Percentiles rank a stretch among this genome's conserved stretches.
These are phyloP conservation scores for Plenodomus lindquistii DNA, from an alignment of 2,329 filamentous ascomycete genomes.

Conservation along the genomic window DNA sequence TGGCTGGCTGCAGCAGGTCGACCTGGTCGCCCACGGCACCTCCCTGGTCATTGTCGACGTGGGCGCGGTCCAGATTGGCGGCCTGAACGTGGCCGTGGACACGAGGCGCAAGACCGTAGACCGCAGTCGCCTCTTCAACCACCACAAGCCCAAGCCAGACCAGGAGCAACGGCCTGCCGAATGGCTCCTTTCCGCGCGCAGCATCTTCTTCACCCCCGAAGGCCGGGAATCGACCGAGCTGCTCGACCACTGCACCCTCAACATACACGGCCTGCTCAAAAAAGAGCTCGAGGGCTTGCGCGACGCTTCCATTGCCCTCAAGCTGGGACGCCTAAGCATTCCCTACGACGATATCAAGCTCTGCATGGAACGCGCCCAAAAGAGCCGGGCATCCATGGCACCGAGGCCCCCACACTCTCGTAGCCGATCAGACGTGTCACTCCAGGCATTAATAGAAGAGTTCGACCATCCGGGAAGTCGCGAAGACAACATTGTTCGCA, in stretches of 20 bases:
- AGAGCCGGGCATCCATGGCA: conserved; percentile 40
- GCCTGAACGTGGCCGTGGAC: conserved; percentile 83
- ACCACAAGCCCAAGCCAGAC: conserved; percentile 51
- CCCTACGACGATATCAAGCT: conserved; percentile 83
- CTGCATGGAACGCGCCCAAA: conserved; percentile 61
- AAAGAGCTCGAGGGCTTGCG: conserved; percentile 82
- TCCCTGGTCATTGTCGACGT: conserved; percentile 77
- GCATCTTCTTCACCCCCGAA: conserved; percentile 84
- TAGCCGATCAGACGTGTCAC: conserved; percentile 60
- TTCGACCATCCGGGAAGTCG: conserved; percentile 68
- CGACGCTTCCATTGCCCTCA: conserved; percentile 87
- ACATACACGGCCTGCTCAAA: conserved; percentile 88
- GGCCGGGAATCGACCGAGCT: conserved; percentile 84
- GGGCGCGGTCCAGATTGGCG: conserved; percentile 82
- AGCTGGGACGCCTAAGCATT: conserved; percentile 86
- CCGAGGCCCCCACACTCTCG: conserved; percentile 21
- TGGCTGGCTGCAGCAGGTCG: conserved; percentile 85
- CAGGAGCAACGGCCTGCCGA: conserved; percentile 78
- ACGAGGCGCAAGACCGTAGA: conserved; percentile 91
- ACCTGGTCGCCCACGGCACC: conserved; percentile 82
- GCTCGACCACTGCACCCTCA: conserved; percentile 83
- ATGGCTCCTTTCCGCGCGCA: conserved; percentile 87
- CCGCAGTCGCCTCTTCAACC: conserved; percentile 84
- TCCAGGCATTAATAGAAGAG: conserved; percentile 76
- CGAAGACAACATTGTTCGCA: conserved; percentile 73